These are phyloP conservation scores for Xerocomellus chrysenteron DNA, from an alignment of 768 basidiomycete genomes.

Conservation along the genomic window DNA sequence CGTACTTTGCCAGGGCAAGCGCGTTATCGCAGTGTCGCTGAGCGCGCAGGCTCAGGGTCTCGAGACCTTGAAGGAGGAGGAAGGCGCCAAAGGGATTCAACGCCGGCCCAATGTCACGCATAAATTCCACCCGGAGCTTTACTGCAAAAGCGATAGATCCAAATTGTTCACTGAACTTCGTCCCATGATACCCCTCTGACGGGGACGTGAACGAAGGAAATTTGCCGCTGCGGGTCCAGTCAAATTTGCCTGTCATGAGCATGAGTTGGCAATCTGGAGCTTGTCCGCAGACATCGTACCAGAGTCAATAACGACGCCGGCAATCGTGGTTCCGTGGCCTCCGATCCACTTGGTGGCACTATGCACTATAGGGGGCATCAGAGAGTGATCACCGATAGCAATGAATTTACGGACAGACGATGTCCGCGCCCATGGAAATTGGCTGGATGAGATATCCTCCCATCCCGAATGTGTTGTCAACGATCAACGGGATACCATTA, in stretches of 20 bases:
- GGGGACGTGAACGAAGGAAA: conserved; percentile 78
- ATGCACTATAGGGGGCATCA: conserved; percentile 44
- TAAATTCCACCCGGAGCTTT: conserved; percentile 60
- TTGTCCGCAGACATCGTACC: conserved; percentile 34
- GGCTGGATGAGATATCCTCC: conserved; percentile 69
- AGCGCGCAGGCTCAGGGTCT: conserved; percentile 70
- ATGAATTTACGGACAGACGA: conserved; percentile 47
- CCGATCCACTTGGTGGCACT: conserved; percentile 87
- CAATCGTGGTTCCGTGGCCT: conserved; percentile 78
- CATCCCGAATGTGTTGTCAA: conserved; percentile 80
- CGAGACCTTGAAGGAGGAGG: conserved; percentile 74
- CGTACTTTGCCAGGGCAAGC: conserved; percentile 58
- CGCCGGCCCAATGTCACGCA: conserved; percentile 65
- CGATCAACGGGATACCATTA: conserved; percentile 71
- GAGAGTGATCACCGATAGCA: too few relatives aligned
- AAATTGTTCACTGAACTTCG: conserved; percentile 65
- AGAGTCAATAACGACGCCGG: conserved; percentile 70
- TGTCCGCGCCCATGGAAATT: conserved; percentile 74
- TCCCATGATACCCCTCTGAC: conserved; percentile 73
- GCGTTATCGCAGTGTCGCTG: conserved; percentile 74
- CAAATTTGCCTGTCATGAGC: conserved; percentile 44
- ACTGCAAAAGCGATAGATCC: conserved; percentile 62
- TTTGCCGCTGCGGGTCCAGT: conserved; percentile 64
- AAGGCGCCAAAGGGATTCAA: conserved; percentile 75
- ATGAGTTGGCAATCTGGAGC: background rate